Evolutionary conservation across 495 filamentous ascomycete species (phyloP).

Genomic region (Cercophora samala): DNA sequence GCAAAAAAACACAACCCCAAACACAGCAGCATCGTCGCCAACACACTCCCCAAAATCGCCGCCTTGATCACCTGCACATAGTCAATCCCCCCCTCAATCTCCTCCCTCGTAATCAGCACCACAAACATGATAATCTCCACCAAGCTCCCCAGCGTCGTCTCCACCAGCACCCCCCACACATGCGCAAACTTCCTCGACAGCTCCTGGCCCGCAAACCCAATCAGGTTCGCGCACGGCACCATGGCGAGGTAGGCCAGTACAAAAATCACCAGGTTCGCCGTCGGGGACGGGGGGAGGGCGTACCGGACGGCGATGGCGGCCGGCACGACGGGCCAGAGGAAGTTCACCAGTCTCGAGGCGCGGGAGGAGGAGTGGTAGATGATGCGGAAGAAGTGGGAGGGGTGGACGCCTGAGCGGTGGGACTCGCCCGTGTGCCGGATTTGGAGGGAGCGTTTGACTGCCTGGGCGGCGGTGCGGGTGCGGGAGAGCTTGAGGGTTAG

Average conservation of each 20-base stretch:
- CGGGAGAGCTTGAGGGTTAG: neutral
- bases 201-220: conserved; percentile 82
- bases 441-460: conserved; percentile 12
- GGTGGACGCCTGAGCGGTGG: conserved; percentile 45
- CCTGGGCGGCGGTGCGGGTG: conserved; percentile 1
- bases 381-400: conserved; percentile 40
- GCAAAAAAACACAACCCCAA: conserved; percentile 60
- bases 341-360: conserved; percentile 43
- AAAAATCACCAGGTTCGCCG: conserved; percentile 34
- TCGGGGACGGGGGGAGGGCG: conserved; percentile 43
- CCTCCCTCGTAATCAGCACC: conserved; percentile 51
- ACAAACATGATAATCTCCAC: conserved; percentile 86
- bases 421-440: conserved; percentile 40
- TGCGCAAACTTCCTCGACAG: conserved; percentile 75
- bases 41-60: conserved; percentile 35
- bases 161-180: conserved; percentile 71
- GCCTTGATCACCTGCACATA: conserved; percentile 68
- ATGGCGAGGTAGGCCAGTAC: conserved; percentile 57
- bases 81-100: conserved; percentile 22
- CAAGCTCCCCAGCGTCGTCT: conserved; percentile 71
- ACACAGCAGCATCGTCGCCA: conserved; percentile 43
- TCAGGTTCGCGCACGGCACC: conserved; percentile 81
- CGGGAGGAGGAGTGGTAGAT: conserved; percentile 41
- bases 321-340: conserved; percentile 55
- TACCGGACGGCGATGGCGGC: conserved; percentile 49